phyloP scores from a whole-genome alignment of 176 grass and related monocot species.

The Sorghum bicolor region DNA sequence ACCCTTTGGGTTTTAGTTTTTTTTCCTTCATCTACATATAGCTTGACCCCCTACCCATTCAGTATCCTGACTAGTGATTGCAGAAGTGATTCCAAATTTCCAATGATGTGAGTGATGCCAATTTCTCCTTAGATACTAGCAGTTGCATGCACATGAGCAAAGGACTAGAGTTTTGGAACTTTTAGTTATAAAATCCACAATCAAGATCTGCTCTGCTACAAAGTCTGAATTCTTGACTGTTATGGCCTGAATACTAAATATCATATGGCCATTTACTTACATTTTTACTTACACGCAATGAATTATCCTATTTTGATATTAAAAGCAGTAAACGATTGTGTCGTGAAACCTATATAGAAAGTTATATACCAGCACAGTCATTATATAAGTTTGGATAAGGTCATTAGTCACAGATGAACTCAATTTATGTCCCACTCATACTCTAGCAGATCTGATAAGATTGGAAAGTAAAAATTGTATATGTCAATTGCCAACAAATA shows the following conservation, averaged over 20 bases:
- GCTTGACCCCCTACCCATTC: background rate
- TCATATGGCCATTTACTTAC: background rate
- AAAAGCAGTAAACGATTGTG: too few relatives aligned
- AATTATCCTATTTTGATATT: too few relatives aligned
- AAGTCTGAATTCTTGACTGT: background rate
- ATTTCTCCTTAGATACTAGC: background rate
- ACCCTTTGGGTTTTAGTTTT: background rate
- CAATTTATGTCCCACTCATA: background rate
- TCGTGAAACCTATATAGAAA: background rate
- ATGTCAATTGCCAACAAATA: background rate
- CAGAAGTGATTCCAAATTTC: background rate
- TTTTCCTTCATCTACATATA: background rate
- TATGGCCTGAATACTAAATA: background rate
- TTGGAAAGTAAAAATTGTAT: background rate
- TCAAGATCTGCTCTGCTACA: background rate
- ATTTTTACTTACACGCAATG: too few relatives aligned
- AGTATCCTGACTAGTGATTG: background rate
- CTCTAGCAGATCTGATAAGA: background rate
- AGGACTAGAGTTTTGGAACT: background rate
- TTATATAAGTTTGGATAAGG: background rate
- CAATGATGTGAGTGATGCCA: background rate
- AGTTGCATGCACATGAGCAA: background rate
- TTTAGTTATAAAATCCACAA: background rate
- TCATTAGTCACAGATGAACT: background rate
- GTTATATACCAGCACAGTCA: background rate